Percentiles rank a stretch among this genome's conserved stretches.
These are phyloP conservation scores for Hymenoscyphus occultus DNA, from an alignment of 2,329 filamentous ascomycete species.

Conservation along the genomic window DNA sequence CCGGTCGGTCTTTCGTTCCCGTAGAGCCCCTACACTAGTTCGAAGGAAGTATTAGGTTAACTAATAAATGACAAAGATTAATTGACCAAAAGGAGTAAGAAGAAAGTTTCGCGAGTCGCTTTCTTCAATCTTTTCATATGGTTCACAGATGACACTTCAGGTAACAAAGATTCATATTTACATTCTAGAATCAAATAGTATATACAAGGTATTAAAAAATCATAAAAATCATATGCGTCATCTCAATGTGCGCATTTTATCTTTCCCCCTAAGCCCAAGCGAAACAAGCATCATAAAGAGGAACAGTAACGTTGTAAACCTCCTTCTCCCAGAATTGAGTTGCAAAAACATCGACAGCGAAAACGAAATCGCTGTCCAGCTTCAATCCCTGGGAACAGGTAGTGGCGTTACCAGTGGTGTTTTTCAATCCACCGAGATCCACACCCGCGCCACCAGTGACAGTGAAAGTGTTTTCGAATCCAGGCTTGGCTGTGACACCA, in stretches of 20 bases:
- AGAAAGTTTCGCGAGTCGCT: no score
- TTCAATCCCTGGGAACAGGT: constrained; percentile 31
- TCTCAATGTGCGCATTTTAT: neutral
- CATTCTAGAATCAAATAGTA: no score
- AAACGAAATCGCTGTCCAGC: constrained; percentile 32
- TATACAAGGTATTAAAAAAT: neutral
- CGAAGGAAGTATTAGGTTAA: no score
- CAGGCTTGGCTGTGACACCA: constrained; percentile 40
- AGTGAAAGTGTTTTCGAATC: constrained; percentile 39
- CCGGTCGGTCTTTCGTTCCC: no score
- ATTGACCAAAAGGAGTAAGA: no score
- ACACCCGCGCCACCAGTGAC: constrained; percentile 32
- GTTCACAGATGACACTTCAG: no score
- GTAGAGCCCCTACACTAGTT: no score
- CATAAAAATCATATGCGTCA: neutral
- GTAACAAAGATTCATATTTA: no score
- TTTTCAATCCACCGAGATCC: constrained; percentile 23
- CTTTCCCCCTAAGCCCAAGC: constrained; percentile 16
- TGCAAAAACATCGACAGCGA: constrained; percentile 34
- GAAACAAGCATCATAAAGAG: constrained; percentile 34
- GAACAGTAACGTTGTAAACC: constrained; percentile 31
- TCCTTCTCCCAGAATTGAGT: constrained; percentile 28
- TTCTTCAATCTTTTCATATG: no score
- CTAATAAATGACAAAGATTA: no score
- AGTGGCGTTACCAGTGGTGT: constrained; percentile 19